Conservation (phyloP, 129 eudicot species). For the Lonicera japonica region DNA sequence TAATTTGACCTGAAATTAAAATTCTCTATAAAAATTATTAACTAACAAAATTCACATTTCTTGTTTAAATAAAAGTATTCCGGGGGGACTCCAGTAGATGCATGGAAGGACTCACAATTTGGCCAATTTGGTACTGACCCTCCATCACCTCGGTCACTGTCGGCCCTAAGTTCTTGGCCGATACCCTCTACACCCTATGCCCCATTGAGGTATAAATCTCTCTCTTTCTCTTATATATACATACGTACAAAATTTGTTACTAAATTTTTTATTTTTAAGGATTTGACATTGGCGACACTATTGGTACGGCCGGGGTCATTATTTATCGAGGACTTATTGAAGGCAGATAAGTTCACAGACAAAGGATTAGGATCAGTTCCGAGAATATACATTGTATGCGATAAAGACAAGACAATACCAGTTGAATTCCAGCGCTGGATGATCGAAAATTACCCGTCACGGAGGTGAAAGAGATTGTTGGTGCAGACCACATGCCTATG, state of each 20-base stretch:
- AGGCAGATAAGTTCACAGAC: slow-evolving; percentile 15
- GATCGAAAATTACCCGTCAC: slow-evolving; percentile 35
- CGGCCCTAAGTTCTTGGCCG: slow-evolving; percentile 37
- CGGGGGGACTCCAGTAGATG: slow-evolving; percentile 17
- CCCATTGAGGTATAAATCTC: slow-evolving; percentile 29
- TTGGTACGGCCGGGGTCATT: slow-evolving; percentile 42
- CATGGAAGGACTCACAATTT: slow-evolving; percentile 21
- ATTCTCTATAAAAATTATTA: too few relatives aligned
- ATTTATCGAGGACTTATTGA: slow-evolving; percentile 23
- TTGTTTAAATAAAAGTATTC: slow-evolving; percentile 8
- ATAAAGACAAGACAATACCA: slow-evolving; percentile 33
- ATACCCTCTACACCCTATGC: slow-evolving; percentile 47
- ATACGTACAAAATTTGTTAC: background rate
- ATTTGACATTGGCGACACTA: slow-evolving; percentile 37
- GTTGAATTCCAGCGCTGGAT: slow-evolving; percentile 37
- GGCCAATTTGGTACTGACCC: slow-evolving; percentile 8
- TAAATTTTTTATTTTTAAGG: slow-evolving; percentile 32
- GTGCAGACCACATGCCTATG: slow-evolving; percentile 74
- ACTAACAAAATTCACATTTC: too few relatives aligned
- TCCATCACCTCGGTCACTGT: slow-evolving; percentile 24
- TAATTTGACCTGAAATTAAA: too few relatives aligned
- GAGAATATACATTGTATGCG: slow-evolving; percentile 31
- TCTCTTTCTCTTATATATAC: background rate
- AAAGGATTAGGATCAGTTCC: slow-evolving; percentile 45
- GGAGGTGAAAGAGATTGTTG: slow-evolving; percentile 39